A percentile compares a stretch with the other conserved stretches of the same genome.
Evolutionary conservation across 208 protist genomes (phyloP).

Genomic region (Leishmania tarentolae): DNA sequence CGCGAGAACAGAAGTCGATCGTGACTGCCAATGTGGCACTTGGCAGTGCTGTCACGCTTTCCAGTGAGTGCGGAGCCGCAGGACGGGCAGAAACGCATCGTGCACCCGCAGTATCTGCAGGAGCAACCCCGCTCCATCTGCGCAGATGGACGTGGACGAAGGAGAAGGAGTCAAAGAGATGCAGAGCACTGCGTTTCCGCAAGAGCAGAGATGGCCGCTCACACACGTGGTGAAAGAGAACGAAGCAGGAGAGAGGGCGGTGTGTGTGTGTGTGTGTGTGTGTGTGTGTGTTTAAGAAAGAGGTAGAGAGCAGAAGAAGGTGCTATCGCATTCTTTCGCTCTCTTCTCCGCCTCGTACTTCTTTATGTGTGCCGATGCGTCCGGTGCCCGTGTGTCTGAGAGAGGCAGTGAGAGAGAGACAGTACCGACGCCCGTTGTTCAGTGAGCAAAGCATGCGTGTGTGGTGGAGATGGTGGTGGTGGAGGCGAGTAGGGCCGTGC

Average conservation of each 20-base stretch:
- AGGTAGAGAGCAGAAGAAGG: not conserved
- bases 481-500: not conserved
- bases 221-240: not conserved
- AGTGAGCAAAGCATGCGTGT: no score
- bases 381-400: not conserved
- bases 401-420: not conserved
- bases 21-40: not conserved
- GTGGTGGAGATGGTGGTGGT: not conserved
- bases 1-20: not conserved
- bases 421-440: not conserved
- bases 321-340: not conserved
- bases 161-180: not conserved
- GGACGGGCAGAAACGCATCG: constrained; percentile 34
- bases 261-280: not conserved
- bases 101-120: constrained; percentile 23
- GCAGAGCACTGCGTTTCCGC: not conserved
- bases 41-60: not conserved
- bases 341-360: not conserved
- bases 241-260: not conserved
- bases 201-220: not conserved
- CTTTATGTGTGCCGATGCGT: not conserved
- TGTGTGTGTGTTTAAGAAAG: not conserved
- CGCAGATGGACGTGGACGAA: not conserved
- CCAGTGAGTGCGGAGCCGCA: constrained; percentile 26
- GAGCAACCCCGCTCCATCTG: not conserved